Evolutionary conservation across 2,329 filamentous ascomycete species (phyloP), one percentile per base, ranked within the genome.

Genomic region (Thermoascus crustaceus): DNA sequence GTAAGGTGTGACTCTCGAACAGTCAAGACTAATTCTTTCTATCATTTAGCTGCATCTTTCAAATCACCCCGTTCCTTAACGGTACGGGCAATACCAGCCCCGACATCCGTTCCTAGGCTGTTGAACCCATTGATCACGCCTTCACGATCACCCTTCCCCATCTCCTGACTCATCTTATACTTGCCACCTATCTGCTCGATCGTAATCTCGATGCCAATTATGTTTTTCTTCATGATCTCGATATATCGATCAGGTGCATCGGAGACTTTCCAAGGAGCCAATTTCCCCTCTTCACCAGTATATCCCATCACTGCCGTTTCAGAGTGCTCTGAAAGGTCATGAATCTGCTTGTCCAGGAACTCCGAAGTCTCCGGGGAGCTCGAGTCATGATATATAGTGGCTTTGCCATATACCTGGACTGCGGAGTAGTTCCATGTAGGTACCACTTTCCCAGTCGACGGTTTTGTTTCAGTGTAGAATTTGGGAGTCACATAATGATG

Each of bases 371-470:
- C 63, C 0, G 58, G 47, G 0, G 65, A 52, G 30, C 64, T 64
- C 4, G 68, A 48, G 37, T 81, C 71, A 38, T 60, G 69, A 43
- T 69, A 74, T 3, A 82, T 56, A 0, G 42, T 71, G 1, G 73
- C 72, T 2, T 55, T 66, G 1, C 79, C 79, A 45, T 82, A 82
- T 0, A 66, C 75, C 54, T 83, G 76, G 0, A 70, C 78, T 0
- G 78, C 76, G 0, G 75, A 65, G 46, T 83, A 84, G 54, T 84
- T 78, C 80, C 79, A 83, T 0, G 79, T 84, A 0, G 78, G 78
- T 4, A 80, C 79, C 0, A 82, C 78, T 45, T 83, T 83, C 7
- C 70, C 78, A 0, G 71, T 77, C 0, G 48, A 52, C 0, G 77
- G 78, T 50, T 82, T 83, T 1, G 79, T 82, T 44, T 76, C 68